Evolutionary conservation across 139 green algal species (phyloP), one percentile per base, ranked within the genome.

Genomic region (Asterochloris erici): DNA sequence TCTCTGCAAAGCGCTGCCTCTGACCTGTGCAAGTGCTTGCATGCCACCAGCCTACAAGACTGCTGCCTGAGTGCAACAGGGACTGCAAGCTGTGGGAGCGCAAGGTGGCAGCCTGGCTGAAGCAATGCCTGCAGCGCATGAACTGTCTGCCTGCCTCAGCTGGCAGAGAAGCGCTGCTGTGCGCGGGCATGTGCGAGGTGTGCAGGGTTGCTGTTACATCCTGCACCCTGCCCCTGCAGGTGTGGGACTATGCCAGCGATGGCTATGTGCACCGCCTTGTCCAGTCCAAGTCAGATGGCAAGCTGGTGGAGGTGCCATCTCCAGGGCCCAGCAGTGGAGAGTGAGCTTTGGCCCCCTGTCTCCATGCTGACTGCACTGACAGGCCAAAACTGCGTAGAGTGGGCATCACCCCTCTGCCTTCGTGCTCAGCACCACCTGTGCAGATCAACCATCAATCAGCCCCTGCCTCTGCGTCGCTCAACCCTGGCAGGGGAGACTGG

Each of bases 181-280:
- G 29, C 26, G 74, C 14, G 10, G 16, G 17, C 62, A 14, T 15
- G 0, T 78, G 66, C 10, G 19, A 71, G 66, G 2, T 71, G 21
- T 21, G 2, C 9, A 71, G 17, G 66, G 38, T 10, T 54, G 38
- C 4, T 54, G 38, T 54, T 54, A 6, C 2, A 54, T 54, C 4
- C 38, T 54, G 38, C 38, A 54, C 38, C 38, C 38, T 26, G 21
- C 15, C 24, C 12, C 0, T 77, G 26, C 86, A 92, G 87, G 93
- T 99, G 83, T 99, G 97, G 97, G 97, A 99, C 91, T 99, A 99
- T 86, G 94, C 91, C 0, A 86, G 87, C 16, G 96, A 99, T 85
- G 91, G 90, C 68, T 99, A 98, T 84, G 97, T 99, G 80, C 97
- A 99, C 90, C 89, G 97, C 23, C 90, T 99, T 21, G 96, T 99